Base-by-base conservation (phyloP, 306 rosid genomes). In the Cicer yamashitae region DNA sequence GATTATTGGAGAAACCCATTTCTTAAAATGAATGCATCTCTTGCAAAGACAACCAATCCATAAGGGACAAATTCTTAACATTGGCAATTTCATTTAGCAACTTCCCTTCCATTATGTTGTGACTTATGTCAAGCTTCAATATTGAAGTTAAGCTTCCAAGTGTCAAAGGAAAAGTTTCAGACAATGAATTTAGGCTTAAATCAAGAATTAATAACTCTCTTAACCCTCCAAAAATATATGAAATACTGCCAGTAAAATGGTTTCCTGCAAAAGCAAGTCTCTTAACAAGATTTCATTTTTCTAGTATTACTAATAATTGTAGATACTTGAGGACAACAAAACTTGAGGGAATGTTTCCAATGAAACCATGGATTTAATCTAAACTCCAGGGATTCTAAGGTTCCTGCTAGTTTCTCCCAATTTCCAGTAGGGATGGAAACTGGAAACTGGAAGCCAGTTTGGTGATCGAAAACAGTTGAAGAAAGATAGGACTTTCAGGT, bases 61-160 rank as follows among this genome's bases (percentile, higher is more conserved):
- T 22, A 7, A 96, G 96, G 50, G 92, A 92, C 76, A 96, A 38
- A 34, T 78, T 79, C 80, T 85, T 83, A 50, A 96, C 82, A 50
- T 67, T 34, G 15, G 80, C 83, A 56, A 89, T 75, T 40, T 81
- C 91, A 37, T 18, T 61, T 7, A 79, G 81, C 48, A 89, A 73
- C 61, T 54, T 79, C 11, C 99, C 97, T 83, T 82, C 83, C n/a
- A 92, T 17, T 6, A 30, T 38, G 65, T 96, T 96, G 84, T 81
- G 81, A 86, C 97, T 91, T 50, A 90, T 15, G 75, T 96, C 98
- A 77, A 96, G 87, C 86, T 96, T 96, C 86, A 96, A 75, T 11
- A 81, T 83, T 58, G 98, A 82, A 43, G 70, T 82, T 72, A 92
- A 75, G 65, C 85, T 80, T 66, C 93, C 96, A 25, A 90, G 22